phyloP scores from a whole-genome alignment of 805 yeast species.

The Torulaspora maleeae region DNA sequence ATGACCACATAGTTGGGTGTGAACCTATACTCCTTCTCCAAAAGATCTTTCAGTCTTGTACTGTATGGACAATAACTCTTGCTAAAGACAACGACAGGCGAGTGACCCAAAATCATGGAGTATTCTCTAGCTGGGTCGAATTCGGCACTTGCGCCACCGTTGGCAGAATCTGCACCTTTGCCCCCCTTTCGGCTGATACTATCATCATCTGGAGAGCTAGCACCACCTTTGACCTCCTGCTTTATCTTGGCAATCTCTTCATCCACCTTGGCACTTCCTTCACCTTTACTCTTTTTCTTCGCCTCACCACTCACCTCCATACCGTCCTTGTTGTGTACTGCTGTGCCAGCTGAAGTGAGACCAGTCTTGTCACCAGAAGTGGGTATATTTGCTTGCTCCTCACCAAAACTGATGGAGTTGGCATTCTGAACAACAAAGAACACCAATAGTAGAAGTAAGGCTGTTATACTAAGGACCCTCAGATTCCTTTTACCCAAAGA shows the following conservation, averaged over 20 bases:
- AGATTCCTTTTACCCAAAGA: conserved; percentile 26
- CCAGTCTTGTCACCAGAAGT: conserved; percentile 1
- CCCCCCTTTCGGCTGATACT: conserved; percentile 8
- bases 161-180: conserved; percentile 7
- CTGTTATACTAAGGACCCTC: conserved; percentile 27
- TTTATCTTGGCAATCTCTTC: conserved; percentile 21
- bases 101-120: conserved; percentile 48
- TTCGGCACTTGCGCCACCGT: conserved; percentile 22
- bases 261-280: conserved; percentile 14
- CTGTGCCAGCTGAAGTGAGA: conserved; percentile 10
- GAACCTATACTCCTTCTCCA: conserved; percentile 55
- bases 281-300: conserved; percentile 2
- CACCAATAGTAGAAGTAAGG: conserved; percentile 24
- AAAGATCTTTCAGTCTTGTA: conserved; percentile 59
- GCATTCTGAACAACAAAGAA: conserved; percentile 30
- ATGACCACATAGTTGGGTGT: conserved; percentile 69
- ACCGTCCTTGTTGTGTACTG: conserved; percentile 8
- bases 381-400: conserved; percentile 1
- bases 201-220: conserved; percentile 1
- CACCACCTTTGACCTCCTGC: conserved; percentile 15
- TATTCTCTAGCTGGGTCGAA: conserved; percentile 54
- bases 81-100: conserved; percentile 62
- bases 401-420: conserved; percentile 11
- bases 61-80: conserved; percentile 71
- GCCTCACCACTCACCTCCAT: neutral